A percentile compares a stretch with the other conserved stretches of the same genome.
Evolutionary conservation across 1,284 basidiomycete species (phyloP).

Genomic region (Ustilago sp.): DNA sequence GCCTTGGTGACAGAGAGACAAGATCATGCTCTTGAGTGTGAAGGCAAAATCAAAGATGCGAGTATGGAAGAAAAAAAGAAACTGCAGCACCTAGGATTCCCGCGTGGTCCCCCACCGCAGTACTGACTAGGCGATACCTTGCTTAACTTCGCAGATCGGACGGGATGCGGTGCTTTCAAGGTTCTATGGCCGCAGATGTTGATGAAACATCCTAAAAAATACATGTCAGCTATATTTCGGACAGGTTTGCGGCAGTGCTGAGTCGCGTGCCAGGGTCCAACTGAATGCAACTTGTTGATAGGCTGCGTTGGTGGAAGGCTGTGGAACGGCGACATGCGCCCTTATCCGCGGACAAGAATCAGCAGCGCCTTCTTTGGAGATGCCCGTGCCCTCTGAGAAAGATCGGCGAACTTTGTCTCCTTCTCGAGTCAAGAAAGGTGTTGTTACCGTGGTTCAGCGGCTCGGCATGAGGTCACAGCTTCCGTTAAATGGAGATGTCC

Average conservation of each 20-base stretch:
- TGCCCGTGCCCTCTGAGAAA: neutral
- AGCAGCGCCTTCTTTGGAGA: neutral
- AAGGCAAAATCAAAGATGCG: too few relatives aligned
- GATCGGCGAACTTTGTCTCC: neutral
- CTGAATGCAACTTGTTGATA: neutral
- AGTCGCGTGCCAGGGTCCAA: constrained; percentile 4
- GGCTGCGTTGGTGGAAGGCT: too few relatives aligned
- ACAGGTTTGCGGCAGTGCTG: too few relatives aligned
- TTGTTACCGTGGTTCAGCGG: neutral
- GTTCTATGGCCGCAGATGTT: constrained; percentile 80
- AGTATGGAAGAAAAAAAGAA: neutral
- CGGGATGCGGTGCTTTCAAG: constrained; percentile 83
- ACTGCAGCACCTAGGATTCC: constrained; percentile 83
- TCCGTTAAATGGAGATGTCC: neutral
- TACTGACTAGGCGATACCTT: constrained; percentile 83
- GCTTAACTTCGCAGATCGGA: constrained; percentile 84
- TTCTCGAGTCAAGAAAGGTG: neutral
- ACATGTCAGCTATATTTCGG: too few relatives aligned
- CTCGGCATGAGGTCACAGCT: neutral
- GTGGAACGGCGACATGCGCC: neutral
- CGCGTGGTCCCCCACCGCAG: constrained; percentile 84
- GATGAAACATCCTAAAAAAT: too few relatives aligned
- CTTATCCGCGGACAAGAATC: neutral
- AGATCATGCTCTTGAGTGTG: too few relatives aligned
- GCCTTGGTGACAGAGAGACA: too few relatives aligned